Percentiles rank a stretch among this genome's conserved stretches.
Conservation (phyloP, 192 early-diverging fungal species). For the Backusella psychrophila region DNA sequence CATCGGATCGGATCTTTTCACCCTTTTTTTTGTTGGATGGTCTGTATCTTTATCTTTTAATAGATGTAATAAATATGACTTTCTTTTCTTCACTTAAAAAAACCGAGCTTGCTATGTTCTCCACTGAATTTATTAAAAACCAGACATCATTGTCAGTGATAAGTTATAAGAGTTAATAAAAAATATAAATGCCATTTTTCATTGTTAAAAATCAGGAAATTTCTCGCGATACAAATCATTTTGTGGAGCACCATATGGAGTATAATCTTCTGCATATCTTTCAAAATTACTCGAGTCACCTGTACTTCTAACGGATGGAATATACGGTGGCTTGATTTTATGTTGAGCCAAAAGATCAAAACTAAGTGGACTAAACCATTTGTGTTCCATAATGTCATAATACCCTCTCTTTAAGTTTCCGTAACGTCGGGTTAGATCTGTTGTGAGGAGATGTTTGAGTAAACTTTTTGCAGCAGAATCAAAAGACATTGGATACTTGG, state of each 20-base stretch:
- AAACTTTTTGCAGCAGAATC: slow-evolving; percentile 66
- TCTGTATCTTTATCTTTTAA: too few relatives aligned
- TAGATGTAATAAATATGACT: too few relatives aligned
- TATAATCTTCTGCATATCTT: slow-evolving; percentile 22
- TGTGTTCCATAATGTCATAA: slow-evolving; percentile 75
- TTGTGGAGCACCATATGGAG: not conserved
- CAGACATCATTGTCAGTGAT: too few relatives aligned
- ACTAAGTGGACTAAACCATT: slow-evolving; percentile 58
- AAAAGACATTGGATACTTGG: slow-evolving; percentile 73
- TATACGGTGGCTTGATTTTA: slow-evolving; percentile 61
- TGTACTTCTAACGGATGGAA: slow-evolving; percentile 8
- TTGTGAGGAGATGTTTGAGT: slow-evolving; percentile 71
- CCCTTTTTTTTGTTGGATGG: too few relatives aligned
- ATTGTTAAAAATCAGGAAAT: slow-evolving; percentile 8
- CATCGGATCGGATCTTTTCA: too few relatives aligned
- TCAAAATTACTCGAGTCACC: slow-evolving; percentile 36
- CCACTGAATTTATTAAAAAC: too few relatives aligned
- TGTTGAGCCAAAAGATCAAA: slow-evolving; percentile 1
- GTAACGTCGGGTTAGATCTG: slow-evolving; percentile 75
- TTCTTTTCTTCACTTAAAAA: too few relatives aligned
- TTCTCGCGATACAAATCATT: not conserved
- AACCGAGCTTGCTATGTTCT: too few relatives aligned
- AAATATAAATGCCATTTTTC: too few relatives aligned
- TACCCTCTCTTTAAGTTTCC: slow-evolving; percentile 81
- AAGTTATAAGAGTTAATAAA: too few relatives aligned